Base-by-base conservation (phyloP, 306 rosid genomes). In the Trifolium subterraneum region DNA sequence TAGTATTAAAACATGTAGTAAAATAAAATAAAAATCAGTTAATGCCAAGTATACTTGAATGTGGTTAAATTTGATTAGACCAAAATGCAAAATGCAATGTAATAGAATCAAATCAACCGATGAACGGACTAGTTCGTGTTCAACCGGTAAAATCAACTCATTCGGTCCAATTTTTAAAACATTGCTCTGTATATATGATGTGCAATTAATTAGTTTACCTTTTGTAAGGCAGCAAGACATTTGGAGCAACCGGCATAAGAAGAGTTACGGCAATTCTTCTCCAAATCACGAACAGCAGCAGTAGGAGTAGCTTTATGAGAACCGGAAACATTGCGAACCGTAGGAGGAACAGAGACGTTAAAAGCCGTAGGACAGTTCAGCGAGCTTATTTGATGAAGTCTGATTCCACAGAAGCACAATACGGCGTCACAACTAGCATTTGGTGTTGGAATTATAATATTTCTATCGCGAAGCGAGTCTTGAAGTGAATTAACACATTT, bases 291-390 rank as follows among this genome's bases (percentile, higher is more conserved):
- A 56, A 56, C 63, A 0, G 63, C 63, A 5, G 63, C n/a, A 12
- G 63, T 56, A 56, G 63, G 63, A 23, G 63, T 23, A 56, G 63
- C 63, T 23, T 56, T 56, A 56, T 56, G 63, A 56, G 33, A 25
- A 56, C 10, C 63, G 6, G 63, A 5, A 0, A 56, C 36, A 56
- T 56, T 56, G 2, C 15, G 16, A 5, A 12, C 10, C 10, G 1
- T 56, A 6, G 36, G 11, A 6, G 36, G 23, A 23, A 23, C 63
- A 23, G 63, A 56, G 6, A 56, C 63, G 27, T 56, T 56, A 56
- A 56, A 56, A 23, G 63, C 63, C 0, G 36, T 23, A 5, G 63
- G 63, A 23, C 63, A 56, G 12, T 56, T 11, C 0, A 56, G 6
- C 0, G 63, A 56, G 63, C 63, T 56, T 56, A 56, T 56, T 9